Evolutionary conservation across 805 yeast species (phyloP).

Genomic region (Candida khao-thaluensis): DNA sequence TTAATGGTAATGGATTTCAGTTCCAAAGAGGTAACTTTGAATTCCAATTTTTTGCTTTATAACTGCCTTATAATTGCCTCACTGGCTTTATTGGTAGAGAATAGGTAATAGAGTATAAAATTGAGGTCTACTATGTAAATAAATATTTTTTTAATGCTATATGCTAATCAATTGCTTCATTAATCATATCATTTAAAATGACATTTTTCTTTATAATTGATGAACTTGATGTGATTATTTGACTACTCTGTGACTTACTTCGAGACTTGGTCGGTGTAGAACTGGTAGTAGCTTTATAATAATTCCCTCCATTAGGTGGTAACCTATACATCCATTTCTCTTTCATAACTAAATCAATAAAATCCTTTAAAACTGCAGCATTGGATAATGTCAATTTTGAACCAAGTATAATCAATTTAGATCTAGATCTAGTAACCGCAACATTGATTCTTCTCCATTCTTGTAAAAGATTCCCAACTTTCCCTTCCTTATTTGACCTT

Average conservation of each 20-base stretch:
- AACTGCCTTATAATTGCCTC: background rate
- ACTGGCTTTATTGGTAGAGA: no score
- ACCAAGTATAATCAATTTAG: slow-evolving; percentile 82
- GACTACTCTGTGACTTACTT: background rate
- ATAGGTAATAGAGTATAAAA: no score
- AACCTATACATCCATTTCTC: slow-evolving; percentile 66
- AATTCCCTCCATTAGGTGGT: slow-evolving; percentile 41
- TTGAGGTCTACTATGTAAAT: background rate
- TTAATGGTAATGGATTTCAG: slow-evolving; percentile 18
- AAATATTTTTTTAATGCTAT: slow-evolving; percentile 1
- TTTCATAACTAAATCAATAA: slow-evolving; percentile 55
- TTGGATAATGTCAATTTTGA: slow-evolving; percentile 60
- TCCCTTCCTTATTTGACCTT: slow-evolving; percentile 63
- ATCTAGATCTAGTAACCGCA: slow-evolving; percentile 86
- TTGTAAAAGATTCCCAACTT: slow-evolving; percentile 73
- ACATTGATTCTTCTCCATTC: slow-evolving; percentile 95
- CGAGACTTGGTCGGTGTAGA: background rate
- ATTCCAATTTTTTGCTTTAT: slow-evolving; percentile 35
- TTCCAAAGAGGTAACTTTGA: slow-evolving; percentile 30
- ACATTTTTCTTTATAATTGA: slow-evolving; percentile 21
- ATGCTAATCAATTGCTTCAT: slow-evolving; percentile 20
- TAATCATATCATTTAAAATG: slow-evolving; percentile 28
- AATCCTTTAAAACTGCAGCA: slow-evolving; percentile 53
- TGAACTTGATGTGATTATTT: slow-evolving; percentile 5
- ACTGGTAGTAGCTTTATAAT: slow-evolving; percentile 24